Percentiles rank a stretch among this genome's conserved stretches.
Evolutionary conservation across 2,329 filamentous ascomycete species (phyloP).

Genomic region (Exophiala aquamarina): DNA sequence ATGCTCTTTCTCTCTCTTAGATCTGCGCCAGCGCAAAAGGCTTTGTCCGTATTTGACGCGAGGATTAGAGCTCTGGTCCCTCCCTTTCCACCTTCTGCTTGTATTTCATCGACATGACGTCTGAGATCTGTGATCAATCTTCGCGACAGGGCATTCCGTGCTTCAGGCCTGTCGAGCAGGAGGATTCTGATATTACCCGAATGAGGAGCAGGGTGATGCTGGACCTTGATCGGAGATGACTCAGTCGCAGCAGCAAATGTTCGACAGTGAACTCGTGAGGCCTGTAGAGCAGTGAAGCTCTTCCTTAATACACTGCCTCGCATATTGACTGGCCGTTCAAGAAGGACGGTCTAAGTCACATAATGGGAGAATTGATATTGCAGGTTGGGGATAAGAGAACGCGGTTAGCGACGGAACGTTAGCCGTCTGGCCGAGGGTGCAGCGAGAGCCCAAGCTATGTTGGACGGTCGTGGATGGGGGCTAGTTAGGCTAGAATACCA

Average conservation of each 20-base stretch:
- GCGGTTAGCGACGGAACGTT: too few relatives aligned
- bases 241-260: slow-evolving; percentile 17
- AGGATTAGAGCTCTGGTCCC: slow-evolving; percentile 78
- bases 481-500: too few relatives aligned
- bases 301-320: slow-evolving; percentile 11
- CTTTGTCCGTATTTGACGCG: slow-evolving; percentile 78
- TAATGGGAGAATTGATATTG: too few relatives aligned
- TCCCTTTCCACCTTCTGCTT: slow-evolving; percentile 56
- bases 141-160: slow-evolving; percentile 87
- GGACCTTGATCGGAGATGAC: slow-evolving; percentile 59
- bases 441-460: too few relatives aligned
- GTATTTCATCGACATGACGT: slow-evolving; percentile 70
- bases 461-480: too few relatives aligned
- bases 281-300: background rate
- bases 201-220: slow-evolving; percentile 72
- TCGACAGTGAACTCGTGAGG: slow-evolving; percentile 3
- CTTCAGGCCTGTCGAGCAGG: slow-evolving; percentile 77
- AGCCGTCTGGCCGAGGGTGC: too few relatives aligned
- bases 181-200: slow-evolving; percentile 84
- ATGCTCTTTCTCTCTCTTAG: slow-evolving; percentile 83
- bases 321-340: slow-evolving; percentile 13
- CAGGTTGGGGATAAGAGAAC: too few relatives aligned
- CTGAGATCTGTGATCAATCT: slow-evolving; percentile 72
- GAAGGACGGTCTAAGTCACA: too few relatives aligned
- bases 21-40: slow-evolving; percentile 93